Conservation (phyloP, 1,284 basidiomycete genomes). For the Agroathelia rolfsii region DNA sequence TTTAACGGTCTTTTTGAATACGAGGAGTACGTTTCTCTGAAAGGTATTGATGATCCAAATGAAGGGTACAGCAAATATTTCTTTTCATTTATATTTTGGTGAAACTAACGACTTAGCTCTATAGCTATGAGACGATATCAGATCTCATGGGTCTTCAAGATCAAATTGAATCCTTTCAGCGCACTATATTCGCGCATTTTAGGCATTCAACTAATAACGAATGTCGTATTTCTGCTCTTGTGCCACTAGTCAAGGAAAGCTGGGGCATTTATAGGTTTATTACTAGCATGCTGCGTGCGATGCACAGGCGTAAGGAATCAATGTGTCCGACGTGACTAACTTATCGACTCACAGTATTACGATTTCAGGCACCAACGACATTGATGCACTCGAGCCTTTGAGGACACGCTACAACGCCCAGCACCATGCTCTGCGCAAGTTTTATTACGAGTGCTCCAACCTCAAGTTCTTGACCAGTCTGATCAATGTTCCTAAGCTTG, state of each 20-base stretch:
- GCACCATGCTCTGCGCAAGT: constrained; percentile 85
- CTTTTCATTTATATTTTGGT: constrained; percentile 9
- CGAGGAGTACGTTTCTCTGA: constrained; percentile 91
- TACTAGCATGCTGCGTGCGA: constrained; percentile 92
- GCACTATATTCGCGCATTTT: constrained; percentile 91
- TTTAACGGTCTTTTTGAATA: constrained; percentile 97
- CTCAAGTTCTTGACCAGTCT: constrained; percentile 91
- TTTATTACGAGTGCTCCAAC: constrained; percentile 97
- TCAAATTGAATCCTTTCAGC: constrained; percentile 95
- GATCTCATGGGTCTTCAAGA: constrained; percentile 95
- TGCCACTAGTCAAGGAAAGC: constrained; percentile 92
- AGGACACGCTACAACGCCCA: constrained; percentile 80
- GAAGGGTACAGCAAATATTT: constrained; percentile 95
- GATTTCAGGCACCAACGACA: constrained; percentile 70
- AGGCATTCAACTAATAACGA: constrained; percentile 86
- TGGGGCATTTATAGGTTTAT: constrained; percentile 98
- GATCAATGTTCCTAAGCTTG: constrained; percentile 94
- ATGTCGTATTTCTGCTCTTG: constrained; percentile 87
- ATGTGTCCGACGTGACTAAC: constrained; percentile 1
- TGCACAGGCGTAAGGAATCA: constrained; percentile 76
- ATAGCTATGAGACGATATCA: constrained; percentile 88
- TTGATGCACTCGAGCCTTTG: constrained; percentile 80
- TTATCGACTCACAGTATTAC: constrained; percentile 8
- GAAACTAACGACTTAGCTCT: constrained; percentile 9
- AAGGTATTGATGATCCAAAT: constrained; percentile 95